Percentiles rank a stretch among this genome's conserved stretches.
These are phyloP conservation scores for Sporothrix phasma DNA, from an alignment of 2,329 filamentous ascomycete genomes.

Conservation along the genomic window DNA sequence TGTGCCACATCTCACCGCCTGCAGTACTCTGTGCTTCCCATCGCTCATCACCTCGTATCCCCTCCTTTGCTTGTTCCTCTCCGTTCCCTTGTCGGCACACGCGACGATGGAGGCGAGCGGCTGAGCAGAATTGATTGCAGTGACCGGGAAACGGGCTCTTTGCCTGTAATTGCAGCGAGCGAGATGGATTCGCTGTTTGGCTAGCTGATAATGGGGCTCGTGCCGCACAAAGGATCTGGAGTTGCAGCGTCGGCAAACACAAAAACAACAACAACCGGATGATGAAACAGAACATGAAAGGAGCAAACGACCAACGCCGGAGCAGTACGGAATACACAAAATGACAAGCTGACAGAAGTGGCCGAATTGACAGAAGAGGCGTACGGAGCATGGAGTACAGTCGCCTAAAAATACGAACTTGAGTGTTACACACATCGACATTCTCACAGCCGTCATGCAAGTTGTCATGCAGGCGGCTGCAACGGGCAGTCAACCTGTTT, in stretches of 20 bases:
- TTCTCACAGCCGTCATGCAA: not conserved
- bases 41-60: conserved; percentile 7
- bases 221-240: not conserved
- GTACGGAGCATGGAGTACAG: too few relatives aligned
- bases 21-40: not conserved
- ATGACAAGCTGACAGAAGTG: not conserved
- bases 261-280: not conserved
- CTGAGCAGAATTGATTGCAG: conserved; percentile 5
- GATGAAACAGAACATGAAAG: not conserved
- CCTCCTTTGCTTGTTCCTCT: not conserved
- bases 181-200: not conserved
- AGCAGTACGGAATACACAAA: not conserved
- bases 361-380: not conserved
- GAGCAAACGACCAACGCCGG: not conserved
- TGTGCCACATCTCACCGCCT: conserved; percentile 12
- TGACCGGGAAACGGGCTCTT: conserved; percentile 10
- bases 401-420: conserved; percentile 1
- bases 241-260: not conserved
- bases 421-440: not conserved
- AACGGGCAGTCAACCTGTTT: not conserved
- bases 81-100: not conserved
- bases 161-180: not conserved
- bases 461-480: not conserved
- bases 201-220: not conserved
- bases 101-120: not conserved